Base-by-base conservation (phyloP, 148 eudicot genomes). In the Camellia lanceoleosa region DNA sequence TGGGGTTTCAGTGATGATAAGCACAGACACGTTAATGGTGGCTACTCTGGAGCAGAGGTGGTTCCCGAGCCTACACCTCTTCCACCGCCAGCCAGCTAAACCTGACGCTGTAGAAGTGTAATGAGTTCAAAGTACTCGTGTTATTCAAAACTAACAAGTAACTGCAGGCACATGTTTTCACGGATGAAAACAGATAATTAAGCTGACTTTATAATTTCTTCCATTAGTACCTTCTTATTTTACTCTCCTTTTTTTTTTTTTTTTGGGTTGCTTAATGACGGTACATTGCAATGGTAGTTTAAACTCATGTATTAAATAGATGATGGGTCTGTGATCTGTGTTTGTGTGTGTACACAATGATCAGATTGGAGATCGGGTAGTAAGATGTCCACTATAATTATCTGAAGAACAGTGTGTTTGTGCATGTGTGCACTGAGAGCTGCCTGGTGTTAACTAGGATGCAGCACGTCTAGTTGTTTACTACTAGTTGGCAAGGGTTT, bases 1-100 rank as follows among this genome's bases (percentile, higher is more conserved):
- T 89, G 94, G 92, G 89, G 87, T n/a, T 64, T 85, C 3, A 68
- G 38, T 3, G 82, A 85, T 3, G 82, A 85, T 60, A 83, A 84
- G 77, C 85, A 74, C 47, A 85, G 76, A 18, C 61, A 66, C 13
- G 76, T 61, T 10, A 56, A 64, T 30, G 62, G 76, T 69, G 80
- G 78, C 46, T 66, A 79, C 58, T 65, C 78, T 18, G 81, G 82
- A 55, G 89, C 88, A 66, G 92, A 86, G 76, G 87, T 89, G 16
- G 86, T 81, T 60, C 89, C 90, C 5, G 88, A 89, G 82, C 89
- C 90, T 43, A 77, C 80, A 16, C 38, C 67, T 63, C 38, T 79
- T 43, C 76, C 81, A 49, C 51, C 73, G 12, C 64, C 83, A 16
- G 84, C 71, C 70, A 65, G 71, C 79, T 82, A 20, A 76, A 18